phyloP scores from a whole-genome alignment of 2,329 filamentous ascomycete genomes.

The Pseudogymnoascus sp. region DNA sequence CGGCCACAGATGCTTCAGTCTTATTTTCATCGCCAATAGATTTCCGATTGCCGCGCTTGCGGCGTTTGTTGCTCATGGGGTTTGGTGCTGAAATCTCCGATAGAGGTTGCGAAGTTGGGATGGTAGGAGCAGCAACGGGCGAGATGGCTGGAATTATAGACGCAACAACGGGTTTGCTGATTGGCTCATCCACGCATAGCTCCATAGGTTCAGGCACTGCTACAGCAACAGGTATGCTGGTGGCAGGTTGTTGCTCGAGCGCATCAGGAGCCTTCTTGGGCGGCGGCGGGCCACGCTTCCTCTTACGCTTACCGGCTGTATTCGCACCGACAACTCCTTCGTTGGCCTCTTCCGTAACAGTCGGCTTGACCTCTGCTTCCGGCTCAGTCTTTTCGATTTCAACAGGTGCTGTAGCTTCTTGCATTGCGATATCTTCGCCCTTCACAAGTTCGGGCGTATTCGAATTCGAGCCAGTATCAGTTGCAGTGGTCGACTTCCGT shows the following conservation, averaged over 20 bases:
- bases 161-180: neutral
- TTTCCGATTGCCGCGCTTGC: conserved; percentile 1
- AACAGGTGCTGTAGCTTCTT: neutral
- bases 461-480: neutral
- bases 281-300: neutral
- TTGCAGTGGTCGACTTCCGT: neutral
- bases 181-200: neutral
- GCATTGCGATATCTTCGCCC: neutral
- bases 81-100: neutral
- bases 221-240: neutral
- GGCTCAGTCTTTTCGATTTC: neutral
- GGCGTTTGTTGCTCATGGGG: neutral
- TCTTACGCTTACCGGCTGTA: neutral
- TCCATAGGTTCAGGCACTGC: neutral
- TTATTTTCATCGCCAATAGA: neutral
- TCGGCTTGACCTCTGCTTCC: neutral
- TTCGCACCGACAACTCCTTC: neutral
- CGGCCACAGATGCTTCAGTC: neutral
- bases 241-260: neutral
- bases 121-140: neutral
- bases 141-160: neutral
- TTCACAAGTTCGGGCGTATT: neutral
- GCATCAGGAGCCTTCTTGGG: neutral
- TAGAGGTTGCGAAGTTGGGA: neutral
- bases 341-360: neutral